phyloP scores from a whole-genome alignment of 495 filamentous ascomycete genomes.

The Hypoxylon cercidicola region DNA sequence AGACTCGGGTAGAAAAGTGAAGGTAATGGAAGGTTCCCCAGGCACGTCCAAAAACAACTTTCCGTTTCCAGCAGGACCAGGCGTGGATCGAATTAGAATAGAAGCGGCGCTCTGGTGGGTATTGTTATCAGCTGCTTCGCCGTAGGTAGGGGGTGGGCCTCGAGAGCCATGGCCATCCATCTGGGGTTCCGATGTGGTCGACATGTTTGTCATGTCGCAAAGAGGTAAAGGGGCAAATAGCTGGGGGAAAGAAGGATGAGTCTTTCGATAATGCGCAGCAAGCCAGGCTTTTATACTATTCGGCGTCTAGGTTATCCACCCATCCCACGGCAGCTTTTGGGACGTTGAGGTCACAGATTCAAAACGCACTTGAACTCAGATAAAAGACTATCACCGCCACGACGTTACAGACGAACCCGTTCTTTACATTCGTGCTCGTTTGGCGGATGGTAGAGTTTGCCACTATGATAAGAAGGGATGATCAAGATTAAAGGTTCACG shows the following conservation, averaged over 20 bases:
- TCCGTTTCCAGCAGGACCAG: slow-evolving; percentile 23
- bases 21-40: neutral
- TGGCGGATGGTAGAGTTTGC: too few species aligned
- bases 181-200: too few species aligned
- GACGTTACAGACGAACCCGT: too few species aligned
- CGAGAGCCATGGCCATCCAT: neutral
- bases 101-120: too few species aligned
- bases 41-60: neutral
- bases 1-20: slow-evolving; percentile 2
- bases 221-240: neutral
- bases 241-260: neutral
- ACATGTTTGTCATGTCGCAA: slow-evolving; percentile 9
- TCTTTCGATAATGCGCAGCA: slow-evolving; percentile 6
- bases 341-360: too few species aligned
- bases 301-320: too few species aligned
- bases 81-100: slow-evolving; percentile 12
- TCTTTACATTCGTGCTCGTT: too few species aligned
- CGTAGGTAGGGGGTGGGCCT: slow-evolving; percentile 12
- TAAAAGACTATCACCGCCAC: too few species aligned
- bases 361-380: too few species aligned
- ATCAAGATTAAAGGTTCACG: too few species aligned
- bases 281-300: slow-evolving; percentile 11
- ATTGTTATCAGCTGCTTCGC: slow-evolving; percentile 7
- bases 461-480: too few species aligned
- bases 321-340: too few species aligned